phyloP scores from a whole-genome alignment of 108 stramenopile species.

The Conticribra guillardii region DNA sequence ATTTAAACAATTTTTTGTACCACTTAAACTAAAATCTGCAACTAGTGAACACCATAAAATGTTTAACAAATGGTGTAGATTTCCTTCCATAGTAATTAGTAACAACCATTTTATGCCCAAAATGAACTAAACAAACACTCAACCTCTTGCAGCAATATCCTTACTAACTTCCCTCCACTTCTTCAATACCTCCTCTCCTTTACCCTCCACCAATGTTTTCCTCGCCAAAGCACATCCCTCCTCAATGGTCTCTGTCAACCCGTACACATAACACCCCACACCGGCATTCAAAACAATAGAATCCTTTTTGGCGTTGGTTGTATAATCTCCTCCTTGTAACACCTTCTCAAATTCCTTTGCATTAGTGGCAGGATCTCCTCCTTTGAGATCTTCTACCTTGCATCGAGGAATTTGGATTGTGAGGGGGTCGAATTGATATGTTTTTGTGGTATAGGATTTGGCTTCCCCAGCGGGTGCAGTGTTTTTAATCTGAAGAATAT shows the following conservation, averaged over 20 bases:
- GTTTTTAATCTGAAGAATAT: conserved; percentile 65
- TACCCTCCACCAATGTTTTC: conserved; percentile 76
- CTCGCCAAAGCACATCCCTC: conserved; percentile 89
- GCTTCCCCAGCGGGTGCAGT: conserved; percentile 71
- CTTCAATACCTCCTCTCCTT: conserved; percentile 70
- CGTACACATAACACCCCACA: conserved; percentile 96
- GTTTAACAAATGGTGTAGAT: too few relatives aligned
- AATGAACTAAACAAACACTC: too few relatives aligned
- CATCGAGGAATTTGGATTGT: conserved; percentile 89
- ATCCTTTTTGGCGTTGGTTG: conserved; percentile 91
- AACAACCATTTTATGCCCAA: too few relatives aligned
- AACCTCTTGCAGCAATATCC: conserved; percentile 59
- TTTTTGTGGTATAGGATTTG: conserved; percentile 72
- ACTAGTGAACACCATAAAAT: too few relatives aligned
- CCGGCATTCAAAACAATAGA: conserved; percentile 98
- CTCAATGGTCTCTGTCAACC: conserved; percentile 83
- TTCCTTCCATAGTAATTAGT: too few relatives aligned
- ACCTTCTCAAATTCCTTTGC: conserved; percentile 89
- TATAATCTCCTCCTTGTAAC: conserved; percentile 83
- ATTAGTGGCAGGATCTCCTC: conserved; percentile 94
- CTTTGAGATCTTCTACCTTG: conserved; percentile 89
- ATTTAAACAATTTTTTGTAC: too few relatives aligned
- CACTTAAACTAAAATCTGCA: too few relatives aligned
- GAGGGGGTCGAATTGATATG: conserved; percentile 88
- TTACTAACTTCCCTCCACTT: conserved; percentile 80